Evolutionary conservation across 208 protist genomes (phyloP), one percentile per base, ranked within the genome.

Genomic region (Porcisia deanei): DNA sequence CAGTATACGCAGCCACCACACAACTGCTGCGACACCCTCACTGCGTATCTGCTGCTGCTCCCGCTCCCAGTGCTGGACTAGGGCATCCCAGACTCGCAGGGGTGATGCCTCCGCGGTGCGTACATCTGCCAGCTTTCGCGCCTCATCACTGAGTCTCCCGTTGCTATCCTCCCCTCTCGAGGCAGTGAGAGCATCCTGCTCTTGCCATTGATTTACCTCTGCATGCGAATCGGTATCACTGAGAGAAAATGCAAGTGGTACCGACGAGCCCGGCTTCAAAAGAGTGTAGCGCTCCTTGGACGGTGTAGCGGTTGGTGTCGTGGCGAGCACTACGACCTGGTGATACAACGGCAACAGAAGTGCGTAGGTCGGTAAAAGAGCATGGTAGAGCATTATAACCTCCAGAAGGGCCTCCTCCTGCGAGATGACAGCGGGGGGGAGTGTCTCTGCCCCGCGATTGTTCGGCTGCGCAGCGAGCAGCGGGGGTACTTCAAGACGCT

Each of bases 1-100:
- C 49, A 82, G 58, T 53, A 82, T 39, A 5, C 66, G 79, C 61
- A 84, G 72, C 84, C 84, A 88, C 84, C 76, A 84, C 57, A 88
- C 47, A 7, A 78, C 80, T 8, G 80, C 82, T 30, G 69, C 54
- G 20, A 78, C 55, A 53, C 89, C 87, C 39, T 84, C 80, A 30
- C 82, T 57, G 5, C 83, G 81, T 64, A 91, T 53, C 1, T 71
- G 25, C 10, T 57, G 49, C 39, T 88, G 69, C 14, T 82, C 52
- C 2, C 25, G 68, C 20, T 67, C 20, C 87, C 87, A 94, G 65
- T 70, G 83, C 16, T 74, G 54, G 53, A 72, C 71, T 12, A 94
- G 54, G 5, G 74, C 65, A 25, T 82, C 79, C 60, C 78, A 82
- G 34, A 82, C 73, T 25, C 72, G 72, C 12, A 65, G 16, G 3